Percentiles rank a stretch among this genome's conserved stretches.
Evolutionary conservation across 2,329 filamentous ascomycete species (phyloP).

Genomic region (Pseudogymnoascus sp.): DNA sequence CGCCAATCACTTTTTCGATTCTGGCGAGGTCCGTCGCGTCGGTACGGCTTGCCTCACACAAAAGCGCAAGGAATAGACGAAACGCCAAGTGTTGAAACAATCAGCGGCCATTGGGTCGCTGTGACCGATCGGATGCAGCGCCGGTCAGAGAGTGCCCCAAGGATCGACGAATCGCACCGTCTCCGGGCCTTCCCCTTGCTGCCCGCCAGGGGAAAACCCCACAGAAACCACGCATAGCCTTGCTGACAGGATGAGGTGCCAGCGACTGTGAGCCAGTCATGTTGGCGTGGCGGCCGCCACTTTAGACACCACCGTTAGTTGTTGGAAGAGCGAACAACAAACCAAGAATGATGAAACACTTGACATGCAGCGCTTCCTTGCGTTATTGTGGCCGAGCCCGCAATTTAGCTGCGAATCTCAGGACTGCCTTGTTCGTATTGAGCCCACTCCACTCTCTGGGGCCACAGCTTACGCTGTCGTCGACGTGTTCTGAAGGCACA

Average conservation of each 20-base stretch:
- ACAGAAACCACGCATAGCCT: not conserved
- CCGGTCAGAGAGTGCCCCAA: not conserved
- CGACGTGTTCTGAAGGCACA: not conserved
- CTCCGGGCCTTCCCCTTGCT: not conserved
- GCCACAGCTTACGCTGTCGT: not conserved
- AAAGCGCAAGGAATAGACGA: not conserved
- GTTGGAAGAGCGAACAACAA: not conserved
- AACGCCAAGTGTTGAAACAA: slow-evolving; percentile 6
- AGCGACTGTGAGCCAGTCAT: not conserved
- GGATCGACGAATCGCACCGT: not conserved
- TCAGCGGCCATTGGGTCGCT: not conserved
- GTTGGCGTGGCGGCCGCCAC: not conserved
- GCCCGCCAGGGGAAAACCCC: not conserved
- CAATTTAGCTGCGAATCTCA: not conserved
- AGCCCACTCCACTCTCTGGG: not conserved
- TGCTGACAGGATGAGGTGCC: not conserved
- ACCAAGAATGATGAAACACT: not conserved
- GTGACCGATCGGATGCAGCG: not conserved
- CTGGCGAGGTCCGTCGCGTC: not conserved
- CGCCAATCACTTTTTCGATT: not conserved
- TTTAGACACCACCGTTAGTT: not conserved
- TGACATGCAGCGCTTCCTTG: not conserved
- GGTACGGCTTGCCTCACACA: not conserved
- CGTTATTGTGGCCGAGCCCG: not conserved
- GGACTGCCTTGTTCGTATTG: not conserved